These are phyloP conservation scores for Magnolia kwangsiensis DNA, from an alignment of 164 flowering plant genomes.

Conservation along the genomic window DNA sequence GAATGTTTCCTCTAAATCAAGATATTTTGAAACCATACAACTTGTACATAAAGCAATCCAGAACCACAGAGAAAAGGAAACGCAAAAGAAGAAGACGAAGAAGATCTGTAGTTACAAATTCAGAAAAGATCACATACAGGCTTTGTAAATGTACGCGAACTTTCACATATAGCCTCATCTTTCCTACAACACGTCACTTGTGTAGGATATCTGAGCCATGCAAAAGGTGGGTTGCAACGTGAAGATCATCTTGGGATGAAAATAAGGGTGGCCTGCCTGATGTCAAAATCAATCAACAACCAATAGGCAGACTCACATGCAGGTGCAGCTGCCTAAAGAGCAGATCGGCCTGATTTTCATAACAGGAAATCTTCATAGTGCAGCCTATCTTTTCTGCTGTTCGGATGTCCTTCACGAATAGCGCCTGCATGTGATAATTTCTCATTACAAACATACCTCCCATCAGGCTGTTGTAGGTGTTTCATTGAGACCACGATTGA, in stretches of 20 bases:
- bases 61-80: background rate
- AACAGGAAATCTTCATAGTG: background rate
- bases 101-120: too few species aligned
- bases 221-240: background rate
- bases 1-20: too few species aligned
- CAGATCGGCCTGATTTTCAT: background rate
- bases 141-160: background rate
- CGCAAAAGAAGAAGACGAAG: background rate
- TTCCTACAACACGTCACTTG: background rate
- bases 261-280: too few species aligned
- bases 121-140: background rate
- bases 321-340: background rate
- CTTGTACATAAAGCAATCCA: background rate
- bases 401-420: background rate
- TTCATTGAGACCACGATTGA: slow-evolving; percentile 61
- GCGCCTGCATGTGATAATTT: background rate
- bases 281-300: too few species aligned
- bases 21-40: too few species aligned
- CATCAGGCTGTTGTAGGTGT: slow-evolving; percentile 85
- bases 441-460: slow-evolving; percentile 51
- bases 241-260: background rate
- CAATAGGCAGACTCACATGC: background rate
- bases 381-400: background rate
- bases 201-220: background rate
- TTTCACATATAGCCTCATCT: background rate